Conservation (phyloP, 2,329 filamentous ascomycete genomes). For the Neopestalotiopsis sp. region DNA sequence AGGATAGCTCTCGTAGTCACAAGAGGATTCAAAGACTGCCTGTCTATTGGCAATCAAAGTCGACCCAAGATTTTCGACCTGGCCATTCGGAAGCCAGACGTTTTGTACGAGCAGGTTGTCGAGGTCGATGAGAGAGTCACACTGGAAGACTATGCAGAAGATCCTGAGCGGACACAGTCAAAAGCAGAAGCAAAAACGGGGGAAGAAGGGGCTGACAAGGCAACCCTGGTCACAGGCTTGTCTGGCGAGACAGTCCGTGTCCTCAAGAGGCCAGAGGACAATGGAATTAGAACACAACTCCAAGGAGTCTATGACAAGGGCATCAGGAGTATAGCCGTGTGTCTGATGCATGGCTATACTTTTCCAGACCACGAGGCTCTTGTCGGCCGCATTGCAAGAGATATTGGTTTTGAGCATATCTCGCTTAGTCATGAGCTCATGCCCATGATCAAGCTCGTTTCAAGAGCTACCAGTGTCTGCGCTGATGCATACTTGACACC, state of each 20-base stretch:
- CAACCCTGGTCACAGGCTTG: constrained; percentile 71
- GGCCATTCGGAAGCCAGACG: constrained; percentile 84
- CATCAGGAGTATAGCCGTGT: constrained; percentile 84
- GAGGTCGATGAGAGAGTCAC: constrained; percentile 92
- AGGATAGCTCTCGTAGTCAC: constrained; percentile 87
- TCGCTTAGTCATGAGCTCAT: constrained; percentile 81
- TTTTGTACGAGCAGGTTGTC: constrained; percentile 84
- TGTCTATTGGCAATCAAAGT: constrained; percentile 89
- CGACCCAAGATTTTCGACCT: constrained; percentile 91
- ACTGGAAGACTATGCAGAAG: constrained; percentile 89
- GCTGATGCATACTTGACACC: constrained; percentile 83
- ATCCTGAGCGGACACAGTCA: constrained; percentile 68
- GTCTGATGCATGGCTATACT: constrained; percentile 90
- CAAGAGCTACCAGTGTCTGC: constrained; percentile 76
- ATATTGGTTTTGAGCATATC: constrained; percentile 84
- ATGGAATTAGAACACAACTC: constrained; percentile 63
- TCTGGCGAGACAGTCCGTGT: constrained; percentile 79
- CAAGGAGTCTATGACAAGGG: constrained; percentile 72
- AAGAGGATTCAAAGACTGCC: constrained; percentile 84
- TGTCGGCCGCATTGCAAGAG: constrained; percentile 75
- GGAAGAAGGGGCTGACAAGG: constrained; percentile 49
- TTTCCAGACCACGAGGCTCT: constrained; percentile 85
- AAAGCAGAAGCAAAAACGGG: constrained; percentile 61
- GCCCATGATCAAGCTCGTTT: constrained; percentile 89
- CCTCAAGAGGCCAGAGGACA: constrained; percentile 64